Conservation (phyloP, 2,329 filamentous ascomycete genomes). For the Orbilia ellipsospora region DNA sequence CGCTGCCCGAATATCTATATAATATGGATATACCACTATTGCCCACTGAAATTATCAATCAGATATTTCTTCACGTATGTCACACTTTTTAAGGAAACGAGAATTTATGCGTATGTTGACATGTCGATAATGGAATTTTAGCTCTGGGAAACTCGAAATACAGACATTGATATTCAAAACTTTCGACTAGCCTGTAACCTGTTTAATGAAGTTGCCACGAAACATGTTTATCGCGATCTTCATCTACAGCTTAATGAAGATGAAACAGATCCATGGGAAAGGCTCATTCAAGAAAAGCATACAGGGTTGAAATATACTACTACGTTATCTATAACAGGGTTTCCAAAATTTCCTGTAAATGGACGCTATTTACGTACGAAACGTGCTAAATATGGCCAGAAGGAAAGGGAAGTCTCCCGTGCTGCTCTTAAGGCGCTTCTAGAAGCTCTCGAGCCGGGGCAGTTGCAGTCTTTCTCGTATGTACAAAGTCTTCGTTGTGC, state of each 20-base stretch:
- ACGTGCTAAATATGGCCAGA: conserved; percentile 4
- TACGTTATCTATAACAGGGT: conserved; percentile 7
- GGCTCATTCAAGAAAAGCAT: background rate
- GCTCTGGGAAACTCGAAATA: conserved; percentile 9
- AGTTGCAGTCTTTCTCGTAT: conserved; percentile 33
- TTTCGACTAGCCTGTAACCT: conserved; percentile 30
- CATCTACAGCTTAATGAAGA: conserved; percentile 23
- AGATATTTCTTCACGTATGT: conserved; percentile 30
- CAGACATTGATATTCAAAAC: background rate
- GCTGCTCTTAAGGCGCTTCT: background rate
- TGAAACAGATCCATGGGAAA: background rate
- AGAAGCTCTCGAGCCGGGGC: conserved; percentile 6
- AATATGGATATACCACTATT: conserved; percentile 1
- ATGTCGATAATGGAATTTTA: background rate
- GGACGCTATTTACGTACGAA: background rate
- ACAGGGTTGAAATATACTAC: conserved; percentile 11
- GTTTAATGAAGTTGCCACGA: conserved; percentile 28
- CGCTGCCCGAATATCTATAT: too few relatives aligned
- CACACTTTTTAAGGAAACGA: too few relatives aligned
- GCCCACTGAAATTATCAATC: conserved; percentile 24
- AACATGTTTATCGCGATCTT: conserved; percentile 15
- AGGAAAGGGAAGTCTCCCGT: conserved; percentile 4
- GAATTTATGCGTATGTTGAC: too few relatives aligned
- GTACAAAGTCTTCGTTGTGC: background rate
- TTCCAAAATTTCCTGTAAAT: background rate